Evolutionary conservation across 768 basidiomycete species (phyloP), one percentile per base, ranked within the genome.

Genomic region (Leccinum subgranulosum): DNA sequence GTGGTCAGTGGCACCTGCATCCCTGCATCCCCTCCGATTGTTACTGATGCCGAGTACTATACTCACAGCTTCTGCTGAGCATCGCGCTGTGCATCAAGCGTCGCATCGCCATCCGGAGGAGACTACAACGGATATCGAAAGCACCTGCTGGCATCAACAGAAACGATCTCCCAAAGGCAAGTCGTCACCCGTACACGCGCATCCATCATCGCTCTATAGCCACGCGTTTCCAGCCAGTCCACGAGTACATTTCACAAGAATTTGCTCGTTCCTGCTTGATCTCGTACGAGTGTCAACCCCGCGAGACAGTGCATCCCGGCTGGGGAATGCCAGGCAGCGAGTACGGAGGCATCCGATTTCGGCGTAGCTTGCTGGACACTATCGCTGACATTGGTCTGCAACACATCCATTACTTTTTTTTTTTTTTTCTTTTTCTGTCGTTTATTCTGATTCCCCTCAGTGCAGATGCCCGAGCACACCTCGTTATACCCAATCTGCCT

Each of bases 271-370:
- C 84, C 19, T 90, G 87, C 70, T 74, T 90, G 41, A 79, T 91
- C 61, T 77, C 85, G 9, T 84, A 86, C 71, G 84, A 87, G 70
- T 85, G 86, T 29, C 78, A 85, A 60, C 90, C 90, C 21, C 83
- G 82, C 69, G 81, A 82, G 54, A 81, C 80, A 4, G 71, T 76
- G 64, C 88, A 87, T 63, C 81, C 84, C 45, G 90, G 90, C 12
- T 92, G 90, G 89, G 89, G 90, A 23, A 74, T 77, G 61, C 88
- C 69, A 81, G 88, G 85, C 34, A 85, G 83, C 6, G 79, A 79
- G 61, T 81, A 83, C 69, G 81, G 76, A 17, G 86, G 82, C 34
- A 69, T 84, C 25, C 79, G 82, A 41, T 91, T 90, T 66, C 83
- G 88, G 46, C 82, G 84, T 49, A 72, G 79, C 9, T 76, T 93